Evolutionary conservation across 2,329 filamentous ascomycete genomes (phyloP).

Genomic region (Curvularia lunata): DNA sequence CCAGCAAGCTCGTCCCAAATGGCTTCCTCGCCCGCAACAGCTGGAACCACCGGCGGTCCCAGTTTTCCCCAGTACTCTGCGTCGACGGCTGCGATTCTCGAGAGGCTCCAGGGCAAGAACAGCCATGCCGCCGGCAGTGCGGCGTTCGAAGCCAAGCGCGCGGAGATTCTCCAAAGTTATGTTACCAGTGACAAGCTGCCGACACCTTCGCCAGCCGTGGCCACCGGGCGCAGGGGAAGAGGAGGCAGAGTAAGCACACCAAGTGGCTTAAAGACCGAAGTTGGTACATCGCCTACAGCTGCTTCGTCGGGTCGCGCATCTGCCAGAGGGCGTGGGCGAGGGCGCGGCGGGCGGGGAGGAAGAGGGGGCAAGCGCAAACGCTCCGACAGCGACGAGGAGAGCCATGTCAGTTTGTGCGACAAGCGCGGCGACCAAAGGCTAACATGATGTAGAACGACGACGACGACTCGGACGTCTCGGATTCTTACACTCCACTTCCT

Average conservation of each 20-base stretch:
- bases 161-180: conserved; percentile 55
- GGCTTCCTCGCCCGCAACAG: conserved; percentile 30
- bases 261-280: conserved; percentile 40
- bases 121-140: conserved; percentile 47
- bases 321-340: conserved; percentile 47
- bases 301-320: conserved; percentile 42
- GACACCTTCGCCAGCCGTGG: conserved; percentile 45
- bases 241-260: conserved; percentile 45
- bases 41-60: conserved; percentile 18
- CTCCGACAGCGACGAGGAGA: conserved; percentile 45
- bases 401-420: conserved; percentile 40
- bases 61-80: conserved; percentile 46
- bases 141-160: conserved; percentile 55
- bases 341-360: conserved; percentile 45
- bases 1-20: conserved; percentile 39
- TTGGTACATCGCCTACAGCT: conserved; percentile 30
- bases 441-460: conserved; percentile 35
- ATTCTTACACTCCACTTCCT: conserved; percentile 61
- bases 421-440: conserved; percentile 15
- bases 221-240: conserved; percentile 38
- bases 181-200: conserved; percentile 53
- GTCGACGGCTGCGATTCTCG: conserved; percentile 52
- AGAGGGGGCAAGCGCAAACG: conserved; percentile 50
- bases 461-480: conserved; percentile 50
- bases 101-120: conserved; percentile 45